Base-by-base conservation (phyloP, 1,284 basidiomycete genomes). In the Xanthoconium separans region DNA sequence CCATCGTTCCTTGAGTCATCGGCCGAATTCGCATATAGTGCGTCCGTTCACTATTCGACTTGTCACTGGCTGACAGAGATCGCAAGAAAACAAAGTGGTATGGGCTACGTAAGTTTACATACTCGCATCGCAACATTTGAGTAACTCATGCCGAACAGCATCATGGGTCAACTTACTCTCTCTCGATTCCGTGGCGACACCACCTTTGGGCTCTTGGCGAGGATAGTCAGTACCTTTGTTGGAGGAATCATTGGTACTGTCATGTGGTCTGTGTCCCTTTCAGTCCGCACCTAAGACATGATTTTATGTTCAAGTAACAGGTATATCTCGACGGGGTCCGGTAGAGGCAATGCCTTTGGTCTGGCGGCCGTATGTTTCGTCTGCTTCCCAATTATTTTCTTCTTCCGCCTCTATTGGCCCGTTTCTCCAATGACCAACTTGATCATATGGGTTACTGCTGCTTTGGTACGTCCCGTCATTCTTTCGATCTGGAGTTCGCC, bases 131-230 rank as follows among this genome's bases (percentile, higher is more conserved):
- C 11, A 27, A 27, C 7, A 13, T 24, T 6, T 30, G 22, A 16
- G 18, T 52, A 39, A 53, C 50, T 51, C 29, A 58, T 30, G 12
- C 42, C 31, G 29, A 18, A 15, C 51, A 88, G 86, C 20, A 78
- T 90, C 61, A 87, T 89, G 82, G 85, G 80, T 0, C 87, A 90
- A 58, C 70, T 89, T 18, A 88, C 85, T 0, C 69, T 89, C 1
- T 74, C 85, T 12, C 79, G 86, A 10, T 89, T 87, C 64, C 77
- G 86, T 51, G 91, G 91, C 1, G 91, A 93, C 56, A 93, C 91
- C 0, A 80, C 83, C 0, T 86, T 87, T 50, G 86, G 82, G 2
- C 79, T 89, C 42, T 71, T 84, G 2, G 77, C 82, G 1, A 79
- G 90, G 53, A 75, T 91, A 13, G 46, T 82, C 5, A 83, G 82